phyloP scores from a whole-genome alignment of 306 rosid genomes.

The Prunus mongolica region DNA sequence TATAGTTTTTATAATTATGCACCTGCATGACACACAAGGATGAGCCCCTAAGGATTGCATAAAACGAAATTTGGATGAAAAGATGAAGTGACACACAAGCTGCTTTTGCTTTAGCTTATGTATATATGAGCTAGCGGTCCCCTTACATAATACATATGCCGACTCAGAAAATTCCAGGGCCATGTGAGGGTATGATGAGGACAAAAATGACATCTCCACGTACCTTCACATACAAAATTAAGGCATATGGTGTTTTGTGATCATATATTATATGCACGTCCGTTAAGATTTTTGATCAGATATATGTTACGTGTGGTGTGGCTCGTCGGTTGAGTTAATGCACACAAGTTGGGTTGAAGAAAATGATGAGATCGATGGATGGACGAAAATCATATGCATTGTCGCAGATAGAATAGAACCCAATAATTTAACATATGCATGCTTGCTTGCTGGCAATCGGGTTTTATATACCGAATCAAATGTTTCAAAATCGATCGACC shows the following conservation, averaged over 20 bases:
- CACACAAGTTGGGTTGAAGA: slow-evolving; percentile 11
- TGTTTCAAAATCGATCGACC: neutral
- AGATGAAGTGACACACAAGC: neutral
- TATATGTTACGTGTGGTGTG: neutral
- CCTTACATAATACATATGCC: neutral
- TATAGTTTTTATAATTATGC: too few species aligned
- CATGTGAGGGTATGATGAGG: slow-evolving; percentile 40
- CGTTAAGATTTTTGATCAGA: neutral
- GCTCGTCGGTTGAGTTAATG: slow-evolving; percentile 23
- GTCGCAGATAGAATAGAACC: neutral
- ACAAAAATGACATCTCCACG: neutral
- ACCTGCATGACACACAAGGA: too few species aligned
- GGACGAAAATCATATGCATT: slow-evolving; percentile 34
- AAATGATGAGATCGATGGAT: neutral
- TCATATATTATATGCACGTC: neutral
- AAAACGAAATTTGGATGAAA: neutral
- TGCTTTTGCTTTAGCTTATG: neutral
- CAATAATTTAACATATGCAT: neutral
- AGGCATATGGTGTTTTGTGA: too few species aligned
- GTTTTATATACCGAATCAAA: neutral
- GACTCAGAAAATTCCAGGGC: slow-evolving; percentile 22
- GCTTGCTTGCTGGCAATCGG: neutral
- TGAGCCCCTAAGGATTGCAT: neutral
- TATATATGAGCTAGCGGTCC: slow-evolving; percentile 25
- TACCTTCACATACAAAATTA: too few species aligned